Conservation (phyloP, 2,329 filamentous ascomycete species). For the Botryotinia globosa region DNA sequence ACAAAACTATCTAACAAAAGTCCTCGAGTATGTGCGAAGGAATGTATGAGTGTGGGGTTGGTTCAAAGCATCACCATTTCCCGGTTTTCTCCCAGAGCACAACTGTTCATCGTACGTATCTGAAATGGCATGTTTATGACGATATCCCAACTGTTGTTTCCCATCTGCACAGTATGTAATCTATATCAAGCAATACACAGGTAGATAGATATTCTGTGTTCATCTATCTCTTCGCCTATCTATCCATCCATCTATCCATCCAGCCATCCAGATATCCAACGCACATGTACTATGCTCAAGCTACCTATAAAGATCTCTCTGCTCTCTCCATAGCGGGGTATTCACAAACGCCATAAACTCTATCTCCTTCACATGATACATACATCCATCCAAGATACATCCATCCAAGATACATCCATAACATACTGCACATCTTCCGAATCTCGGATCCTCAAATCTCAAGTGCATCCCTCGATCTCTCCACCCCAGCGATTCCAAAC, state of each 20-base stretch:
- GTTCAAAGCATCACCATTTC: not conserved
- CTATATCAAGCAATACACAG: not conserved
- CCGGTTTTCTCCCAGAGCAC: not conserved
- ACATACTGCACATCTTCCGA: not conserved
- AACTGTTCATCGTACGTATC: not conserved
- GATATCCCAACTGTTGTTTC: not conserved
- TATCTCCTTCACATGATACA: not conserved
- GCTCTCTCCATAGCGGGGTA: not conserved
- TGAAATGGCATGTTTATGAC: slow-evolving; percentile 6
- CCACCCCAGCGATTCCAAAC: not conserved
- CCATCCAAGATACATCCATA: not conserved
- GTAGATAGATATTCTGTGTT: not conserved
- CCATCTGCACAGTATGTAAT: not conserved
- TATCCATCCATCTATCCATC: not conserved
- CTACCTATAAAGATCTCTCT: not conserved
- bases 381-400: too few species aligned
- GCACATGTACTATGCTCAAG: not conserved
- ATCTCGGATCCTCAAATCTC: not conserved
- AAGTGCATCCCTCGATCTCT: not conserved
- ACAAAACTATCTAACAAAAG: not conserved
- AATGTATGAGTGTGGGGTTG: not conserved
- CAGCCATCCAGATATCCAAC: not conserved
- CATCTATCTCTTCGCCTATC: not conserved
- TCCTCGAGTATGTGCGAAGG: not conserved
- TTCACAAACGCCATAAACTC: not conserved